phyloP scores from a whole-genome alignment of 2,329 filamentous ascomycete species.

The Aspergillus ibericus region DNA sequence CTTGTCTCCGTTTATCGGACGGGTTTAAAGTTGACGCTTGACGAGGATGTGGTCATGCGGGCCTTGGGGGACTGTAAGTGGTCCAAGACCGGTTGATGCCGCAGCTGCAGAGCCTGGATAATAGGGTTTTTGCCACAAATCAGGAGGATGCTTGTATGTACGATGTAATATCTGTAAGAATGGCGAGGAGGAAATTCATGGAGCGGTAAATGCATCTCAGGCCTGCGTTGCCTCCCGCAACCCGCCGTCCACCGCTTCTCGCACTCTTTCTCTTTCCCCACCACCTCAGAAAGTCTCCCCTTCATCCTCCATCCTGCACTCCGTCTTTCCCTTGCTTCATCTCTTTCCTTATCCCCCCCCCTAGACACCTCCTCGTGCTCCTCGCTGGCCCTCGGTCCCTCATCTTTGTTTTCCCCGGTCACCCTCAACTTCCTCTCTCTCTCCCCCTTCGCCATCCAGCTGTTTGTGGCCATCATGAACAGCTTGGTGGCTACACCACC shows the following conservation, averaged over 20 bases:
- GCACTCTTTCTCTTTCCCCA: conserved; percentile 15
- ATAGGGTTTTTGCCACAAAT: conserved; percentile 1
- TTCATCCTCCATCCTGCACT: conserved; percentile 13
- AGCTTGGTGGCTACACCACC: conserved; percentile 59
- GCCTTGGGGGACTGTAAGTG: neutral
- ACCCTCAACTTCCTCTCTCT: conserved; percentile 23
- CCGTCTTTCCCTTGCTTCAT: conserved; percentile 14
- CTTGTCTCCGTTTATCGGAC: neutral
- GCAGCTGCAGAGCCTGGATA: neutral
- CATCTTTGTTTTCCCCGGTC: conserved; percentile 5
- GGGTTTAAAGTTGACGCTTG: conserved; percentile 7
- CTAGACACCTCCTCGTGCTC: conserved; percentile 16
- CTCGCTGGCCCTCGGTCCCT: conserved; percentile 9
- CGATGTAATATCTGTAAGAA: neutral
- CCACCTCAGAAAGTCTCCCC: conserved; percentile 8
- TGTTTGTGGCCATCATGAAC: conserved; percentile 55
- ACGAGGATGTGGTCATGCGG: conserved; percentile 3
- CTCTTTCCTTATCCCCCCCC: conserved; percentile 11
- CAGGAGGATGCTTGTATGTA: neutral
- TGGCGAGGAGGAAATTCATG: neutral
- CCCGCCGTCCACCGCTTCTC: conserved; percentile 36
- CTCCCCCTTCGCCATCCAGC: conserved; percentile 28
- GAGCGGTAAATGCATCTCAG: conserved; percentile 11
- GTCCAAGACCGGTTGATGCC: neutral
- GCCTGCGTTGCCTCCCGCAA: conserved; percentile 39